phyloP scores from a whole-genome alignment of 2,329 filamentous ascomycete species.

The Chalaropsis thielavioides region DNA sequence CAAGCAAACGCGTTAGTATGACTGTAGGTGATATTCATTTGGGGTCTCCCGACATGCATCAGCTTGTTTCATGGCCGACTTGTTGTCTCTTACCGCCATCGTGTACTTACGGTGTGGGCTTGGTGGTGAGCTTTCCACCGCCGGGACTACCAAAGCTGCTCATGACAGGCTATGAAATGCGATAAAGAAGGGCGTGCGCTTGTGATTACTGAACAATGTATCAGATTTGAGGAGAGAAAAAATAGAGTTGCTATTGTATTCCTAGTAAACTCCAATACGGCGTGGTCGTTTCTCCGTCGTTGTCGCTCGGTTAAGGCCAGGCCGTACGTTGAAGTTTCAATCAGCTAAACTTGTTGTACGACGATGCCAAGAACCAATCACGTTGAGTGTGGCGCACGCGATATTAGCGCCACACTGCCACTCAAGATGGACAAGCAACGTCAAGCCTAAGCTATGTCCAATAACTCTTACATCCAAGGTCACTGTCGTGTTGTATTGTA shows the following conservation, averaged over 20 bases:
- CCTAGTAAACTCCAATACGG: no score
- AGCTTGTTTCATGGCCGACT: no score
- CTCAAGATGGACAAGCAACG: background rate
- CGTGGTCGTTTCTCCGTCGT: background rate
- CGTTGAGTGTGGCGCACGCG: conserved; percentile 2
- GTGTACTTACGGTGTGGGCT: conserved; percentile 52
- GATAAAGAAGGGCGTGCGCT: background rate
- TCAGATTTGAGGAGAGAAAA: no score
- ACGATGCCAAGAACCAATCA: conserved; percentile 9
- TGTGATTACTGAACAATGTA: background rate
- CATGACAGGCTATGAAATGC: conserved; percentile 27
- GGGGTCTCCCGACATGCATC: no score
- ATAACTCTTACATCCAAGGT: background rate
- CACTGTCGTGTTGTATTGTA: background rate
- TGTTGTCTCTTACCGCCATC: no score
- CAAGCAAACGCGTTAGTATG: background rate
- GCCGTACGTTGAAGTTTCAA: conserved; percentile 2
- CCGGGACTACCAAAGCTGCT: conserved; percentile 59
- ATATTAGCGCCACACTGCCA: conserved; percentile 12
- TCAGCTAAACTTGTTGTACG: background rate
- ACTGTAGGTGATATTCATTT: no score
- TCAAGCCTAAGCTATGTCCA: background rate
- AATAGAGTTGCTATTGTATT: no score
- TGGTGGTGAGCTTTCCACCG: conserved; percentile 44
- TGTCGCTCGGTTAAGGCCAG: background rate